Evolutionary conservation across 495 filamentous ascomycete species (phyloP), one percentile per base, ranked within the genome.

Genomic region (Cladorrhinum samala): DNA sequence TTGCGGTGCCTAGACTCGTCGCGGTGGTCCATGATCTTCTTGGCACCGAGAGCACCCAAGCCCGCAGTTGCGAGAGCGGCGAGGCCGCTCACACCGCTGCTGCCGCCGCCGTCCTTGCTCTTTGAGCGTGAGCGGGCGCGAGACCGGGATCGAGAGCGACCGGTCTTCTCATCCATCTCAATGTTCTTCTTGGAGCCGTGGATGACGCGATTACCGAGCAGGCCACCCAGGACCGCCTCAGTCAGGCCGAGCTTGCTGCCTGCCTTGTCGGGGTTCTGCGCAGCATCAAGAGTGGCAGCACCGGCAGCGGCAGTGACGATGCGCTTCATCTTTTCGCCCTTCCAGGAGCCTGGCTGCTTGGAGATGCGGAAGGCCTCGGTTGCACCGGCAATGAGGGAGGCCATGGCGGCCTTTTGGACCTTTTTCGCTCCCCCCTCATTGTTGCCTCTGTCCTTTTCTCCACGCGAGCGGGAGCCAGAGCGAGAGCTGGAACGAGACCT

Each of bases 291-390:
- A 24, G 89, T 85, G 59, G 86, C 91, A 41, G 91, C 89, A 60
- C 86, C 82, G 25, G 92, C 78, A 16, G 91, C 91, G 17, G 91
- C 90, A 20, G 90, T 95, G 17, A 94, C 77, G 54, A 96, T 82
- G 36, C 90, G 86, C 68, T 87, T 89, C 52, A 88, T 88, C 68
- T 95, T 95, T 25, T 84, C 82, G 42, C 90, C 91, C 30, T 79
- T 84, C 87, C 88, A 94, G 17, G 82, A 79, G 45, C 91, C 91
- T 0, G 87, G 86, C 44, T 89, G 85, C 59, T 93, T 94, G 64
- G 89, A 87, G 36, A 84, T 78, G 33, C 87, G 82, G 77, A 94
- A 94, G 23, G 91, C 91, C 72, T 95, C 89, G 19, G 88, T 81
- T 9, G 89, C 91, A 54, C 89, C 91, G 48, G 91, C 89, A 36